Evolutionary conservation across 805 yeast genomes (phyloP).

Genomic region (Myxozyma vanderwaltii): DNA sequence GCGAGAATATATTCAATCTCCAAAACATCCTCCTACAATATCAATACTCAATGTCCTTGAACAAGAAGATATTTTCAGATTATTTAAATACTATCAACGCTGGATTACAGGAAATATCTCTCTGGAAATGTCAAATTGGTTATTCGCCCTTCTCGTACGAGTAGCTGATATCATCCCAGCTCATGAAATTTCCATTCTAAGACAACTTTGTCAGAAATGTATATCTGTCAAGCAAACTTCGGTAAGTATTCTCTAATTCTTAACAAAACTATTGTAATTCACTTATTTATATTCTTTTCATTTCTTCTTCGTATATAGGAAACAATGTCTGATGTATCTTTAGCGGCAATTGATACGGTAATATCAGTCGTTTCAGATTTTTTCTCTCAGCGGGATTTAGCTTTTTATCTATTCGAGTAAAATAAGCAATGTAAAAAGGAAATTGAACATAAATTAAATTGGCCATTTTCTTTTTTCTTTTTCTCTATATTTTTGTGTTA

Average conservation of each 20-base stretch:
- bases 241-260: slow-evolving; percentile 4
- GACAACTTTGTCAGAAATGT: slow-evolving; percentile 48
- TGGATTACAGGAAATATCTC: slow-evolving; percentile 47
- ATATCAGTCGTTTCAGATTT: slow-evolving; percentile 35
- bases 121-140: slow-evolving; percentile 45
- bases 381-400: slow-evolving; percentile 34
- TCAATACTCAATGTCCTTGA: slow-evolving; percentile 43
- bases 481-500: too few relatives aligned
- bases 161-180: slow-evolving; percentile 46
- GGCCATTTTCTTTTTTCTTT: too few relatives aligned
- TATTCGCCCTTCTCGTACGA: slow-evolving; percentile 46
- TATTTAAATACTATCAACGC: slow-evolving; percentile 48
- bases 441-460: too few relatives aligned
- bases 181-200: slow-evolving; percentile 46
- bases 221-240: slow-evolving; percentile 28
- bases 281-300: too few relatives aligned
- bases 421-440: not conserved
- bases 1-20: slow-evolving; percentile 47
- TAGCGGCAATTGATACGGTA: slow-evolving; percentile 32
- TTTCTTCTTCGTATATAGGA: slow-evolving; percentile 12
- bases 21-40: slow-evolving; percentile 41
- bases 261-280: too few relatives aligned
- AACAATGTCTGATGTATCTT: slow-evolving; percentile 24
- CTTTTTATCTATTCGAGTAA: slow-evolving; percentile 21
- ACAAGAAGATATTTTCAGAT: slow-evolving; percentile 43